A percentile compares a stretch with the other conserved stretches of the same genome.
These are phyloP conservation scores for Trichoderma sp. DNA, from an alignment of 2,329 filamentous ascomycete genomes.

Conservation along the genomic window DNA sequence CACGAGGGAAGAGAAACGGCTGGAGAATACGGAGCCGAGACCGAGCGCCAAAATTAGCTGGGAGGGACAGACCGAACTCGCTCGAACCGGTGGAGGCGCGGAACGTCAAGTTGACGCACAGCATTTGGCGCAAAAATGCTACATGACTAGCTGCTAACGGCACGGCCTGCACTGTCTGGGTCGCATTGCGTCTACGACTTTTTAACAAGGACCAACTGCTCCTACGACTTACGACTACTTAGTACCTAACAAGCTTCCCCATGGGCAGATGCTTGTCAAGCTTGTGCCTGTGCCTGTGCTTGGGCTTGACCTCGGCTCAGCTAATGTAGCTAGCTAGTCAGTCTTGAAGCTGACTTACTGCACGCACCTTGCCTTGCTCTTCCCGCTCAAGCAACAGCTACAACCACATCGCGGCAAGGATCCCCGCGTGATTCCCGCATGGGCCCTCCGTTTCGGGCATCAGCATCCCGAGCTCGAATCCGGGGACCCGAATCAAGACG, in stretches of 20 bases:
- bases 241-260: background rate
- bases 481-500: background rate
- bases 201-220: no score
- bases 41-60: background rate
- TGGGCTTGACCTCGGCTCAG: background rate
- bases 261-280: background rate
- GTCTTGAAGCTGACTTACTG: background rate
- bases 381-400: background rate
- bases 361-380: background rate
- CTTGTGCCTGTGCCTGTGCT: background rate
- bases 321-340: background rate
- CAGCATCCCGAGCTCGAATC: constrained; percentile 8
- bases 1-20: constrained; percentile 8
- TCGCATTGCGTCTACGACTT: background rate
- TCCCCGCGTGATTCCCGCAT: background rate
- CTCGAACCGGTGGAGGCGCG: background rate
- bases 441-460: background rate
- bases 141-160: background rate
- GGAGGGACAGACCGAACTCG: background rate
- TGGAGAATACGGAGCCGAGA: background rate
- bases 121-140: background rate
- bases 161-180: background rate
- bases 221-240: background rate
- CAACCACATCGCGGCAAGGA: background rate
- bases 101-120: background rate